Base-by-base conservation (phyloP, 345 rosid species). In the Salix purpurea region DNA sequence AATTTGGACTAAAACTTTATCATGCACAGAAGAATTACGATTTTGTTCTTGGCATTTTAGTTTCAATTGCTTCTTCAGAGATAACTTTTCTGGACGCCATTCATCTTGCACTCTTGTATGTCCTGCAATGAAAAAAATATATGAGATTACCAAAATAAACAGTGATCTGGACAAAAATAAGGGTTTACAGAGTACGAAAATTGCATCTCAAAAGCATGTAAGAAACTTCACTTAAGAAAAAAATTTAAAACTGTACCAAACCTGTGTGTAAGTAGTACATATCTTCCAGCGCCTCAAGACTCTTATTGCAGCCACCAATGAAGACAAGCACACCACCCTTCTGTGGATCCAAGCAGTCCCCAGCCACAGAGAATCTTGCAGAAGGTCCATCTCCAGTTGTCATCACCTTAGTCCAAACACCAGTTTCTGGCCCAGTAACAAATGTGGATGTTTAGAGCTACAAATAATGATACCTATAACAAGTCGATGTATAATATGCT, bases 221-320 rank as follows among this genome's bases (percentile, higher is more conserved):
- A 73, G 42, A 69, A 23, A 70, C 21, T 34, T 44, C 13, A 72
- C 72, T 36, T 48, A 73, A 40, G 42, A 42, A 79, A 69, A 34
- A 74, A 71, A 26, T 4, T 61, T 54, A 68, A 69, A 72, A 23
- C 64, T 60, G 34, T 19, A 72, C 30, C n/a, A 71, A 79, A 96
- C 98, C 98, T 89, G 98, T 96, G 80, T 92, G 77, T 72, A 94
- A 83, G 86, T 86, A 92, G 85, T 88, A 91, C 90, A 94, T 92
- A 80, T 94, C 97, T 82, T 94, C 97, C 75, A 96, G 78, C 68
- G 99, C 98, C 88, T 96, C 99, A 6, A 94, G 99, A 78, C 85
- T 88, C 87, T 88, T 96, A 83, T 90, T 90, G 87, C 98, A 96
- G 73, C 99, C 99, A 79, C 99, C 99, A 18, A 91, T 76, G 77